Evolutionary conservation across 2,329 filamentous ascomycete species (phyloP), one percentile per base, ranked within the genome.

Genomic region (Akanthomyces lecanii): DNA sequence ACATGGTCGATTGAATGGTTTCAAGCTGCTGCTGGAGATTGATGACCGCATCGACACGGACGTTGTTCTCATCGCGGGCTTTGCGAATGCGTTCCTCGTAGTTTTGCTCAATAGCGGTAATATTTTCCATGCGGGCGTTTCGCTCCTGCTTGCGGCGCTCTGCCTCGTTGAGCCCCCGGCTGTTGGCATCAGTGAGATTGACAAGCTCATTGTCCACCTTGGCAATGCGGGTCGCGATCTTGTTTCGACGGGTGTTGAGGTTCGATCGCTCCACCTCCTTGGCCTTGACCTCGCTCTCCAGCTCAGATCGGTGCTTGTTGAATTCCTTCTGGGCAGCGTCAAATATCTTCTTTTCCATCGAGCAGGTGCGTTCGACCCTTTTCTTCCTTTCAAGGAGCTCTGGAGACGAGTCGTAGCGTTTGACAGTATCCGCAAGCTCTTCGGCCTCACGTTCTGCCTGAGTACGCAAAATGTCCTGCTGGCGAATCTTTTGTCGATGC

Each of bases 191-290:
- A 28, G 83, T 81, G 68, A 92, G 87, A 68, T 87, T 86, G 62
- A 87, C 85, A 67, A 89, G 82, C 73, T 92, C 89, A 67, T 85
- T 87, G 67, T 89, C 86, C 28, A 91, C 85, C 77, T 91, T 91
- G 71, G 82, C 81, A 68, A 90, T 88, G 57, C 90, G 87, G 30
- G 84, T 81, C 62, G 85, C 84, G 48, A 91, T 86, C 76, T 90
- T 90, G 77, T 91, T 90, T 56, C 85, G 83, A 73, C 90, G 90
- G 63, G 85, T 84, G 70, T 87, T 82, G 36, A 88, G 78, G 66
- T 82, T 81, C 23, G 80, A 77, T 69, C 88, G 83, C 63, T 92
- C 89, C 53, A 85, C 82, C 68, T 87, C 84, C 59, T 89, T 81
- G 33, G 79, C 78, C 69, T 86, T 84, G 65, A 89, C 76, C 63